These are phyloP conservation scores for Lecanosticta acicola DNA, from an alignment of 2,329 filamentous ascomycete genomes.

Conservation along the genomic window DNA sequence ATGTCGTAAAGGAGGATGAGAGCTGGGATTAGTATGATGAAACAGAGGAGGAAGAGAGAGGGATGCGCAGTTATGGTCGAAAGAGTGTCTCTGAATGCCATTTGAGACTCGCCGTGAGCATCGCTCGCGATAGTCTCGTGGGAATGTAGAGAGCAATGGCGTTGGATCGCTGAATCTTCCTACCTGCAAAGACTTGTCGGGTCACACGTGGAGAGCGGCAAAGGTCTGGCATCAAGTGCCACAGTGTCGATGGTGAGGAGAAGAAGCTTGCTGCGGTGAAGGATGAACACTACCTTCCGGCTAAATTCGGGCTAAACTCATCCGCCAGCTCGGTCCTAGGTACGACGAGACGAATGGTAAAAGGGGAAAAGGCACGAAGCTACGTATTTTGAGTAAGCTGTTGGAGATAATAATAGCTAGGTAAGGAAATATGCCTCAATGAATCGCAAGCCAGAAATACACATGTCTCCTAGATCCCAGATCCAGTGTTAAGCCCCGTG, in stretches of 20 bases:
- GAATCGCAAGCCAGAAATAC: no score
- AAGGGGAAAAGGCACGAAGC: no score
- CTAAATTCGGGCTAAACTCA: not conserved
- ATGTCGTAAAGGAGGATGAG: conserved; percentile 29
- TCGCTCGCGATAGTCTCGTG: not conserved
- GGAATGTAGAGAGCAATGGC: conserved; percentile 9
- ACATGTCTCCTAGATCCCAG: no score
- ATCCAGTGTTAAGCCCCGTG: no score
- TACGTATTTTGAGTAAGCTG: no score
- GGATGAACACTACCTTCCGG: not conserved
- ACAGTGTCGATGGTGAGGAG: not conserved
- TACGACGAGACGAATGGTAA: no score
- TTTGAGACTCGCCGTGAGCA: not conserved
- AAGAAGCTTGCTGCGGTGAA: not conserved
- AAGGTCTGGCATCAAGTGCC: conserved; percentile 10
- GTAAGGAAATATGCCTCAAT: no score
- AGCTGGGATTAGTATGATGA: conserved; percentile 13
- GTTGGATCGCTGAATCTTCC: no score
- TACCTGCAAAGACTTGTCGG: not conserved
- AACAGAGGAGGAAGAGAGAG: not conserved
- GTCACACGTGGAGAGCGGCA: not conserved
- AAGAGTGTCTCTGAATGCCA: not conserved
- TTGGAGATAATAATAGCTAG: no score
- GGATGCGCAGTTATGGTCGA: no score
- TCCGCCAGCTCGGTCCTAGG: no score